A percentile compares a stretch with the other conserved stretches of the same genome.
Evolutionary conservation across 495 filamentous ascomycete genomes (phyloP).

Genomic region (Jackrogersella multiformis): DNA sequence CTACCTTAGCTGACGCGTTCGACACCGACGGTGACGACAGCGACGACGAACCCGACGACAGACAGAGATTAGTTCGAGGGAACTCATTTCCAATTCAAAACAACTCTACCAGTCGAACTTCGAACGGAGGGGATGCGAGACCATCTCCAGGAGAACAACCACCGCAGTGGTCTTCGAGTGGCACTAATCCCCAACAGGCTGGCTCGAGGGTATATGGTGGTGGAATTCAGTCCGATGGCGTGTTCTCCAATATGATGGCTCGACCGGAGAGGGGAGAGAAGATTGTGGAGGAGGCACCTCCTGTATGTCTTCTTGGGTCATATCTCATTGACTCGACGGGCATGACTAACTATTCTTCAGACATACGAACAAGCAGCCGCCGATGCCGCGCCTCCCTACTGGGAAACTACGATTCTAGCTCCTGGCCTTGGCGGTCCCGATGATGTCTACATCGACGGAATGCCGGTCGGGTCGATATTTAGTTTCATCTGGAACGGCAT

Average conservation of each 20-base stretch:
- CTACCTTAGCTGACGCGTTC: constrained; percentile 89
- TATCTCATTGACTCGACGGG: background rate
- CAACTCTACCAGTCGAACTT: constrained; percentile 20
- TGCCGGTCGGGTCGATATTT: constrained; percentile 95
- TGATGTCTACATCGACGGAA: constrained; percentile 95
- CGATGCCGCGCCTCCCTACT: constrained; percentile 95
- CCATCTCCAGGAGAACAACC: constrained; percentile 25
- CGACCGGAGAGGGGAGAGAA: constrained; percentile 89
- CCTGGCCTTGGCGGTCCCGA: constrained; percentile 83
- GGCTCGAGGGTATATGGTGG: constrained; percentile 65
- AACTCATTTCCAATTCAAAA: constrained; percentile 56
- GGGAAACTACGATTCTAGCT: constrained; percentile 97
- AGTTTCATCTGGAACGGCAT: constrained; percentile 98
- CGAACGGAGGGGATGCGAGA: constrained; percentile 22
- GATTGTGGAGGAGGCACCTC: constrained; percentile 85
- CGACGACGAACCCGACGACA: constrained; percentile 81
- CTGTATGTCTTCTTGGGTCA: constrained; percentile 70
- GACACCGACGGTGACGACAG: constrained; percentile 77
- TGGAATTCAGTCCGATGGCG: constrained; percentile 82
- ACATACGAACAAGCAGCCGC: constrained; percentile 98
- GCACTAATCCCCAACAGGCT: constrained; percentile 46
- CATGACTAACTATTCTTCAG: constrained; percentile 60
- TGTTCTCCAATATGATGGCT: constrained; percentile 93
- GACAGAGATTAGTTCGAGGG: constrained; percentile 84
- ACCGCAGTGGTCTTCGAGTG: constrained; percentile 39